A percentile compares a stretch with the other conserved stretches of the same genome.
Conservation (phyloP, 768 basidiomycete species). For the Cystobasidium tubakii region DNA sequence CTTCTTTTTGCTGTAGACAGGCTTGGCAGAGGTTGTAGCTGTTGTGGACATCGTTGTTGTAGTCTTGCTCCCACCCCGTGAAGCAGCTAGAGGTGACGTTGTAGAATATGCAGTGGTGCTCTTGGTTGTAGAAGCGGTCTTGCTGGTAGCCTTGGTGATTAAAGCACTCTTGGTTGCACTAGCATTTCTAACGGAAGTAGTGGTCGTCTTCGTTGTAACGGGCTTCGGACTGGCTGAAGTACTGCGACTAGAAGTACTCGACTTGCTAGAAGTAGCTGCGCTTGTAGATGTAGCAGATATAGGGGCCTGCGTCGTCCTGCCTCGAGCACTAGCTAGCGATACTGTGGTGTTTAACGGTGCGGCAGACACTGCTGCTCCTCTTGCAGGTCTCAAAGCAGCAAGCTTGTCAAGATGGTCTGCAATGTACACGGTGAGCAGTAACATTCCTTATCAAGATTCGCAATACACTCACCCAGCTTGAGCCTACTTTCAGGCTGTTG, state of each 20-base stretch:
- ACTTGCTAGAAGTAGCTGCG: not conserved
- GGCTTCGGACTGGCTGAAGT: not conserved
- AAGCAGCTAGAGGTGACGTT: not conserved
- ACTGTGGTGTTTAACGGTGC: not conserved
- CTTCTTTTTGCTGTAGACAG: slow-evolving; percentile 32
- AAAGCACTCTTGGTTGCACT: not conserved
- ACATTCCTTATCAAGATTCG: not conserved
- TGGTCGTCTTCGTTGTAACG: slow-evolving; percentile 1
- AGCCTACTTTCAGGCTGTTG: not conserved
- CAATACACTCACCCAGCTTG: not conserved
- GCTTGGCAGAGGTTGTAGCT: not conserved
- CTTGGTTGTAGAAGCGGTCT: not conserved
- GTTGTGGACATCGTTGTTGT: slow-evolving; percentile 7
- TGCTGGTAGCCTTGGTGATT: slow-evolving; percentile 14
- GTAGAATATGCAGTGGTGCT: not conserved
- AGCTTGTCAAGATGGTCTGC: not conserved
- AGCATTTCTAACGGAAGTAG: not conserved
- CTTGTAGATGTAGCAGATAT: not conserved
- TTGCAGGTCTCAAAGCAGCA: not conserved
- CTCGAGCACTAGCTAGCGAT: not conserved
- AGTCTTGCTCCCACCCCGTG: not conserved
- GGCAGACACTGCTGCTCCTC: not conserved
- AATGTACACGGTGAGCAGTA: not conserved
- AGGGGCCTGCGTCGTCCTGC: not conserved
- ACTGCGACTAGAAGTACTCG: too few species aligned